A percentile compares a stretch with the other conserved stretches of the same genome.
Evolutionary conservation across 192 early-diverging fungal species (phyloP).

Genomic region (Cetraspora pellucida): DNA sequence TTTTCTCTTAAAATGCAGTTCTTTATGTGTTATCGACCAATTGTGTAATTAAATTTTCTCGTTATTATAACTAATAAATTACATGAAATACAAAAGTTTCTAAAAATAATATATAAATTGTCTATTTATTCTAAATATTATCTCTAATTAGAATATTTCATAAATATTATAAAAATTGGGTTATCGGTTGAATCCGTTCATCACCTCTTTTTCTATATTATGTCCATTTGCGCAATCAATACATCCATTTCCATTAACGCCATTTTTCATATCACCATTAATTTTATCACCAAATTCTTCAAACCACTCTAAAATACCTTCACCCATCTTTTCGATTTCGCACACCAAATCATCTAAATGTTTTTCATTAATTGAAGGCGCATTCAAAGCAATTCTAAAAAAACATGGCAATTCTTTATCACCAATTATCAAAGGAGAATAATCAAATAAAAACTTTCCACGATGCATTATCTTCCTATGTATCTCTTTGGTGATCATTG

Average conservation of each 20-base stretch:
- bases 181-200: too few relatives aligned
- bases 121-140: too few relatives aligned
- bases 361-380: conserved; percentile 57
- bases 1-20: too few relatives aligned
- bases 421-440: conserved; percentile 51
- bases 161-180: too few relatives aligned
- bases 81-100: too few relatives aligned
- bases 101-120: too few relatives aligned
- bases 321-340: conserved; percentile 57
- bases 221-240: background rate
- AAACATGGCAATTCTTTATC: conserved; percentile 54
- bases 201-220: too few relatives aligned
- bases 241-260: background rate
- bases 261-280: background rate
- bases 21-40: too few relatives aligned
- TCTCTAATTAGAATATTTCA: too few relatives aligned
- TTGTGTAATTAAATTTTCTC: too few relatives aligned
- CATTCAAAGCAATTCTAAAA: conserved; percentile 74
- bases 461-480: conserved; percentile 48
- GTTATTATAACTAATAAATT: too few relatives aligned
- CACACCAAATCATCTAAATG: conserved; percentile 54
- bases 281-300: background rate
- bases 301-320: conserved; percentile 21
- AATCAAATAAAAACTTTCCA: conserved; percentile 73
- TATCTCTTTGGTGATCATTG: conserved; percentile 45